A percentile compares a stretch with the other conserved stretches of the same genome.
phyloP scores from a whole-genome alignment of 345 rosid genomes.

The Melastoma malabathricum region DNA sequence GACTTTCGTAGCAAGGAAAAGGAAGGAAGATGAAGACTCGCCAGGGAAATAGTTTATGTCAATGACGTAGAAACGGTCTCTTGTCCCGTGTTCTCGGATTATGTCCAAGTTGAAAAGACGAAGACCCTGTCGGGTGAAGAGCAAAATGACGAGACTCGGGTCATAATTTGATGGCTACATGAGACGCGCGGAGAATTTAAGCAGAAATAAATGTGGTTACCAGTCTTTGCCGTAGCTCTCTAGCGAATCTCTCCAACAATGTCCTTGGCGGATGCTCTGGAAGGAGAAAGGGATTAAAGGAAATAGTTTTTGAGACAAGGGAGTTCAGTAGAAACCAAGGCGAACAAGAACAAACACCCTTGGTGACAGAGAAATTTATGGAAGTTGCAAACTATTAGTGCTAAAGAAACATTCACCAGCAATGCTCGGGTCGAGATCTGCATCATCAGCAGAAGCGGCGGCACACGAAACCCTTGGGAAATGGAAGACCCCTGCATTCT shows the following conservation, averaged over 20 bases:
- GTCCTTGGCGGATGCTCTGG: conserved; percentile 79
- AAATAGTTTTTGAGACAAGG: neutral
- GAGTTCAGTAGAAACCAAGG: too few species aligned
- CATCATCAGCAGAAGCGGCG: conserved; percentile 75
- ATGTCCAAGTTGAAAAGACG: conserved; percentile 70
- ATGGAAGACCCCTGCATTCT: conserved; percentile 49
- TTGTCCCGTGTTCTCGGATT: conserved; percentile 58
- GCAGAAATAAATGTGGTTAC: conserved; percentile 16
- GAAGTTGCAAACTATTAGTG: too few species aligned
- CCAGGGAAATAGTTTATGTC: conserved; percentile 86
- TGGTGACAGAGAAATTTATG: too few species aligned
- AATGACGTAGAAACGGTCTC: conserved; percentile 58
- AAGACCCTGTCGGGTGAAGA: conserved; percentile 36
- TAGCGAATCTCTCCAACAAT: conserved; percentile 64
- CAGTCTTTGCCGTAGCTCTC: conserved; percentile 55
- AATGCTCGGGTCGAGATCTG: conserved; percentile 66
- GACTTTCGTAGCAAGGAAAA: neutral
- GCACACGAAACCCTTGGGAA: conserved; percentile 91
- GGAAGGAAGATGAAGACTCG: conserved; percentile 8
- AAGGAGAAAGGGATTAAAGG: neutral
- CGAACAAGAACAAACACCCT: too few species aligned
- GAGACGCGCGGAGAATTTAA: neutral
- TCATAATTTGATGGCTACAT: neutral
- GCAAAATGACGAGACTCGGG: neutral
- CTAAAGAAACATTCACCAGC: conserved; percentile 54